A percentile compares a stretch with the other conserved stretches of the same genome.
Evolutionary conservation across 768 basidiomycete genomes (phyloP).

Genomic region (Phanerochaete carnosa): DNA sequence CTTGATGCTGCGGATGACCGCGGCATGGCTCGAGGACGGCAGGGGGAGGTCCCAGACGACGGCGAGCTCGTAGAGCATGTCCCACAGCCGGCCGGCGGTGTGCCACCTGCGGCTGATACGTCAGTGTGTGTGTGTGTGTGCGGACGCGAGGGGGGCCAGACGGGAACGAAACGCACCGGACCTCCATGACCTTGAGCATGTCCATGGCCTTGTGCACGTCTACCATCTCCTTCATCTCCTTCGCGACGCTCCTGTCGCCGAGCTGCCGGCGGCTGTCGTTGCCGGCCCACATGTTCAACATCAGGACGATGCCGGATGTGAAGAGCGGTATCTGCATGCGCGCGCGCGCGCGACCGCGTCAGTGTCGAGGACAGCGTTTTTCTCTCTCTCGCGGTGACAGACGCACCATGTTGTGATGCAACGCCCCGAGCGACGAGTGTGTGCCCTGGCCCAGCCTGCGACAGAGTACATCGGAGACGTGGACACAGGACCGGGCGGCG

Average conservation of each 20-base stretch:
- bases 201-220: constrained; percentile 42
- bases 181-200: constrained; percentile 16
- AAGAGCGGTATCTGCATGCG: constrained; percentile 29
- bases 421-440: constrained; percentile 1
- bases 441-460: constrained; percentile 1
- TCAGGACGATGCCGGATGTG: constrained; percentile 41
- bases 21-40: constrained; percentile 4
- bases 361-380: too few species aligned
- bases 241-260: constrained; percentile 26
- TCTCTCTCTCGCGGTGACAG: not conserved
- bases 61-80: constrained; percentile 7
- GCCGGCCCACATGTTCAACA: constrained; percentile 48
- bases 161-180: constrained; percentile 7
- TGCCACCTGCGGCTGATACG: not conserved
- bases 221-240: constrained; percentile 27
- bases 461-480: constrained; percentile 55
- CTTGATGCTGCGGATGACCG: constrained; percentile 6
- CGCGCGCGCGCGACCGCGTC: too few species aligned
- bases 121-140: not conserved
- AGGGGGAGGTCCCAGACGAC: constrained; percentile 10
- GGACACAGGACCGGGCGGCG: constrained; percentile 71
- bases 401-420: not conserved
- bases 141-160: too few species aligned
- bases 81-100: constrained; percentile 13
- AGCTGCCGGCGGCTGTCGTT: constrained; percentile 19